These are phyloP conservation scores for Echium plantagineum DNA, from an alignment of 257 asterid genomes.

Conservation along the genomic window DNA sequence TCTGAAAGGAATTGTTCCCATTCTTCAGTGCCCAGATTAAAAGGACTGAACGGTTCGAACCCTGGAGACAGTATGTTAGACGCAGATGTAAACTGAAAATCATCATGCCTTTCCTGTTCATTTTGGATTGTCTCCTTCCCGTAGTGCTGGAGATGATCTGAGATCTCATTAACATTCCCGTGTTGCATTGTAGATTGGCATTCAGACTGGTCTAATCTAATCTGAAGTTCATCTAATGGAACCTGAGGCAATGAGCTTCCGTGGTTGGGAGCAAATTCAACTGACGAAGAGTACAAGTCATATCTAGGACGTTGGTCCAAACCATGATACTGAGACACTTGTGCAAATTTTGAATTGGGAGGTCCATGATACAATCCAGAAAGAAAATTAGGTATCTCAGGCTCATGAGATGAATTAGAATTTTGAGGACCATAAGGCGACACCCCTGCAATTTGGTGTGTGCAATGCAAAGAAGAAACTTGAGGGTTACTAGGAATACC, in stretches of 20 bases:
- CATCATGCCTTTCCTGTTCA: slow-evolving; percentile 22
- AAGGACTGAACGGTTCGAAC: slow-evolving; percentile 25
- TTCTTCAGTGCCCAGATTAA: slow-evolving; percentile 27
- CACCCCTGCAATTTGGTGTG: not conserved
- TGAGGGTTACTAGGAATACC: slow-evolving; percentile 10
- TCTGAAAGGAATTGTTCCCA: slow-evolving; percentile 21
- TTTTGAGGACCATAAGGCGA: slow-evolving; percentile 5
- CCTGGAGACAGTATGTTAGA: slow-evolving; percentile 31
- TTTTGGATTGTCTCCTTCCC: slow-evolving; percentile 23
- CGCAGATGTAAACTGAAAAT: slow-evolving; percentile 28
- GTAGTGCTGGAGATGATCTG: slow-evolving; percentile 17
- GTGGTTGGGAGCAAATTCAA: slow-evolving; percentile 20
- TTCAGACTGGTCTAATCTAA: slow-evolving; percentile 17
- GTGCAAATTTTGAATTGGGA: slow-evolving; percentile 20
- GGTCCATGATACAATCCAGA: slow-evolving; percentile 26
- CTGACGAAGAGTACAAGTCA: slow-evolving; percentile 22
- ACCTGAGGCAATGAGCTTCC: slow-evolving; percentile 24
- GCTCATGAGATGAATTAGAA: slow-evolving; percentile 1
- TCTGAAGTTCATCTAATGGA: slow-evolving; percentile 22
- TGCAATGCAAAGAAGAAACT: slow-evolving; percentile 1
- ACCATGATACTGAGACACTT: slow-evolving; percentile 21
- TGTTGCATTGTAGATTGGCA: slow-evolving; percentile 22
- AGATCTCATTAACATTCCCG: slow-evolving; percentile 14
- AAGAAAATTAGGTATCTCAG: slow-evolving; percentile 4
- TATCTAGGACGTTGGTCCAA: slow-evolving; percentile 24